Evolutionary conservation across 306 rosid genomes (phyloP), one percentile per base, ranked within the genome.

Genomic region (Senna tora): DNA sequence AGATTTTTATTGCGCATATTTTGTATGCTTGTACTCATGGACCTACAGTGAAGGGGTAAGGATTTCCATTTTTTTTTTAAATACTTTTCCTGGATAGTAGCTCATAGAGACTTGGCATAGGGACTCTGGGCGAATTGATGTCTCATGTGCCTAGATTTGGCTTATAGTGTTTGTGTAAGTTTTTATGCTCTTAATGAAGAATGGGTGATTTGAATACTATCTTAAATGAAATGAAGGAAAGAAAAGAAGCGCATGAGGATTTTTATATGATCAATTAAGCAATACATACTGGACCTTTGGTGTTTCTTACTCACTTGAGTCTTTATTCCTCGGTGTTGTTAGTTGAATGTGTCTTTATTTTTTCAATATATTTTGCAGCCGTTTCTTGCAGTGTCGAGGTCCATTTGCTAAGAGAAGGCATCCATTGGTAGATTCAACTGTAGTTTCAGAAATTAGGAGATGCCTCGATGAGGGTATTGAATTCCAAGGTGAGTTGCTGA

Each of bases 331-430:
- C n/a, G 46, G 22, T 76, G 66, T 14, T 54, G 2, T 42, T 62
- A 25, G 54, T 59, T 51, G 25, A 5, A 15, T 30, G 33, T 69
- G 69, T 78, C 30, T 67, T 38, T 77, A 17, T 72, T 75, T 74
- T 67, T 77, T 46, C 46, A 47, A 68, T 38, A 61, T 66, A 71
- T 84, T 80, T 81, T 82, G 60, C 97, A 95, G 99, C 78, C 99
- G 99, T 41, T 95, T 95, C 84, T 80, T 95, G 90, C 99, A 95
- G 77, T 89, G 94, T 86, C 89, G 99, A 73, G 99, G 99, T 56
- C 99, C 99, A 36, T 95, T 89, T 75, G 96, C 99, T 47, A 95
- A 95, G 79, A 85, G 99, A 86, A 84, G 99, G 82, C 99, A 95
- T 76, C 93, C 96, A 39, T 81, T 91, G 81, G 97, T 95, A 69